These are phyloP conservation scores for Boletus subparvulus DNA, from an alignment of 768 basidiomycete genomes.

Conservation along the genomic window DNA sequence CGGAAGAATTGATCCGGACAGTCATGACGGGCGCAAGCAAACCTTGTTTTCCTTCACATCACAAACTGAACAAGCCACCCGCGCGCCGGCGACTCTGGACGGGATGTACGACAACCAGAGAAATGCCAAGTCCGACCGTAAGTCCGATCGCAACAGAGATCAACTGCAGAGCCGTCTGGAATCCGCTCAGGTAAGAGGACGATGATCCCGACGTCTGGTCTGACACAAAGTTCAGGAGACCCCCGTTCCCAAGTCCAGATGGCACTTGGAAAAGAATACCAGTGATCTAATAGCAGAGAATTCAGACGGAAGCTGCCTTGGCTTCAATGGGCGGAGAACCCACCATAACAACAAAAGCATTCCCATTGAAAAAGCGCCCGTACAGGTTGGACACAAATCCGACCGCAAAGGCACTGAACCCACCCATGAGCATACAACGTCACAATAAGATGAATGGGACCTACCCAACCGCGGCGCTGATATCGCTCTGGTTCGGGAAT, in stretches of 20 bases:
- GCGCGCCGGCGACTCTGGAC: slow-evolving; percentile 57
- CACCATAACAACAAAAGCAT: slow-evolving; percentile 82
- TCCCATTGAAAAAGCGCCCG: slow-evolving; percentile 68
- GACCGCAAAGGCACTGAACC: slow-evolving; percentile 67
- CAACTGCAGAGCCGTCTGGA: slow-evolving; percentile 72
- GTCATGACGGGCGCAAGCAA: not conserved
- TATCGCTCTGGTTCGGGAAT: slow-evolving; percentile 70
- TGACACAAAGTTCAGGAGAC: slow-evolving; percentile 69
- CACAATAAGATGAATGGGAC: slow-evolving; percentile 13
- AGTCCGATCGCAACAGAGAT: slow-evolving; percentile 75
- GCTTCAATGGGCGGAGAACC: slow-evolving; percentile 12
- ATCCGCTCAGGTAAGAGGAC: slow-evolving; percentile 63
- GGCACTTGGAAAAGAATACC: slow-evolving; percentile 86
- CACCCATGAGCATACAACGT: not conserved
- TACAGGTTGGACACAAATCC: slow-evolving; percentile 79
- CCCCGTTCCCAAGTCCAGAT: slow-evolving; percentile 76
- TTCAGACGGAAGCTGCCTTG: not conserved
- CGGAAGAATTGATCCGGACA: not conserved
- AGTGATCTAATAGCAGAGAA: slow-evolving; percentile 46
- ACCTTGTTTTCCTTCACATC: not conserved
- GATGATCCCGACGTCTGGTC: slow-evolving; percentile 52
- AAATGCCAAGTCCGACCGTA: slow-evolving; percentile 77
- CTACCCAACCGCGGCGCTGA: slow-evolving; percentile 73
- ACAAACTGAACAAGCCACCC: slow-evolving; percentile 64
- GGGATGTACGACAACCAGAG: slow-evolving; percentile 65